Conservation (phyloP, 352 stramenopile genomes). For the Phytophthora ohioensis region DNA sequence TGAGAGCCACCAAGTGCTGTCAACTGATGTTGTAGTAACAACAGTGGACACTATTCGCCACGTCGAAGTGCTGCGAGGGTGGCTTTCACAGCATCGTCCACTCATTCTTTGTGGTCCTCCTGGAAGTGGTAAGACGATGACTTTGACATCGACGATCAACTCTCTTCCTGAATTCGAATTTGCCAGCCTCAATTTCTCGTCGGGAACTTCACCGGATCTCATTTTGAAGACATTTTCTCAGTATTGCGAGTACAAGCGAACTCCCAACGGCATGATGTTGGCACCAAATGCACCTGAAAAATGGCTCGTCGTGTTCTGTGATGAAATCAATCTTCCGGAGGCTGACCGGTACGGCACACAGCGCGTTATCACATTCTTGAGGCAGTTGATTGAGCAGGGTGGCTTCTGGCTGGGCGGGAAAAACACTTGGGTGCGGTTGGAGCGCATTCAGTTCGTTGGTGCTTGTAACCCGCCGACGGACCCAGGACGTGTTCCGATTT, state of each 20-base stretch:
- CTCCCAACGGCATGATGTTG: slow-evolving; percentile 96
- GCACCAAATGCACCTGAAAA: slow-evolving; percentile 94
- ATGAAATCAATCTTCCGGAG: slow-evolving; percentile 99
- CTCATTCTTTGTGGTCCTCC: slow-evolving; percentile 98
- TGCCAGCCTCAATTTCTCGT: slow-evolving; percentile 99
- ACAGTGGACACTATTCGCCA: slow-evolving; percentile 99
- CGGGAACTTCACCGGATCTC: slow-evolving; percentile 97
- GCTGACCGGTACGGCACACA: slow-evolving; percentile 99
- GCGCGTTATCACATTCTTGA: slow-evolving; percentile 99
- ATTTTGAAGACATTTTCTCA: slow-evolving; percentile 99
- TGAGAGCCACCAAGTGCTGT: slow-evolving; percentile 96
- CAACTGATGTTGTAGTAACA: slow-evolving; percentile 99
- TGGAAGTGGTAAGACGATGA: slow-evolving; percentile 99
- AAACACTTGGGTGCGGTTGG: slow-evolving; percentile 92
- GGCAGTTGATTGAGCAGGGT: slow-evolving; percentile 98
- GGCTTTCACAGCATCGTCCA: slow-evolving; percentile 96
- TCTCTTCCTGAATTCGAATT: slow-evolving; percentile 98
- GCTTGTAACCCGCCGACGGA: slow-evolving; percentile 99
- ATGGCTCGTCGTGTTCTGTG: slow-evolving; percentile 99
- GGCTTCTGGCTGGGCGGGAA: slow-evolving; percentile 91
- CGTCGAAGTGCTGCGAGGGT: slow-evolving; percentile 97
- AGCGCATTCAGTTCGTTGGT: slow-evolving; percentile 96
- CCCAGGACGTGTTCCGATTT: slow-evolving; percentile 97
- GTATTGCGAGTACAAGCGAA: slow-evolving; percentile 99
- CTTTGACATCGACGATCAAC: slow-evolving; percentile 97